phyloP scores from a whole-genome alignment of 169 alveolate genomes.

The Plasmodium malariae region DNA sequence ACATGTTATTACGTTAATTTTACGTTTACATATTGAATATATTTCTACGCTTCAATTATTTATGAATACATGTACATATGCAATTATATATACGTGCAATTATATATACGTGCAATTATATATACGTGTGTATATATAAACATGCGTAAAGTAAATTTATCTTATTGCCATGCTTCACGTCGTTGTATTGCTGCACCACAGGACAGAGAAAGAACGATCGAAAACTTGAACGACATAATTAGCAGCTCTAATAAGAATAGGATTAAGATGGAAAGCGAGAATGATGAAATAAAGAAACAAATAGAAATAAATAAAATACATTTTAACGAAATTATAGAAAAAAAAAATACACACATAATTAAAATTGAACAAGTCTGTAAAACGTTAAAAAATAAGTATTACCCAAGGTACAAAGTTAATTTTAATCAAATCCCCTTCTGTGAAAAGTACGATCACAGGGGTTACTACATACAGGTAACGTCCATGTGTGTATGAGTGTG shows the following conservation, averaged over 20 bases:
- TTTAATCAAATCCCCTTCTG: constrained; percentile 49
- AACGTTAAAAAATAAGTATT: constrained; percentile 34
- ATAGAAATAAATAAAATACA: constrained; percentile 33
- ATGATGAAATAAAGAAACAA: constrained; percentile 35
- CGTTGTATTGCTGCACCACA: not conserved
- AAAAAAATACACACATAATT: constrained; percentile 15
- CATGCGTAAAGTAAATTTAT: not conserved
- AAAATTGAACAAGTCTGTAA: constrained; percentile 23
- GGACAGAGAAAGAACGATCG: constrained; percentile 49
- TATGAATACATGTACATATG: too few species aligned
- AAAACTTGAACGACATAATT: constrained; percentile 29
- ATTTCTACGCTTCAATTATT: too few species aligned
- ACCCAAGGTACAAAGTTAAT: constrained; percentile 28
- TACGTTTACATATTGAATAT: not conserved
- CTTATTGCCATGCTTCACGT: too few species aligned
- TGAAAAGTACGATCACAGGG: constrained; percentile 7
- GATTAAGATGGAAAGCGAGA: constrained; percentile 13
- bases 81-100: too few species aligned
- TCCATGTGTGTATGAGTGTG: not conserved
- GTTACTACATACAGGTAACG: constrained; percentile 41
- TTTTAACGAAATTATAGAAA: constrained; percentile 18
- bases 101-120: too few species aligned
- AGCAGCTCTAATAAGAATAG: not conserved
- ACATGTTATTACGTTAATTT: not conserved
- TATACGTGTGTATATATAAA: not conserved